Conservation (phyloP, 805 yeast genomes). For the Wickerhamomyces silvicola region DNA sequence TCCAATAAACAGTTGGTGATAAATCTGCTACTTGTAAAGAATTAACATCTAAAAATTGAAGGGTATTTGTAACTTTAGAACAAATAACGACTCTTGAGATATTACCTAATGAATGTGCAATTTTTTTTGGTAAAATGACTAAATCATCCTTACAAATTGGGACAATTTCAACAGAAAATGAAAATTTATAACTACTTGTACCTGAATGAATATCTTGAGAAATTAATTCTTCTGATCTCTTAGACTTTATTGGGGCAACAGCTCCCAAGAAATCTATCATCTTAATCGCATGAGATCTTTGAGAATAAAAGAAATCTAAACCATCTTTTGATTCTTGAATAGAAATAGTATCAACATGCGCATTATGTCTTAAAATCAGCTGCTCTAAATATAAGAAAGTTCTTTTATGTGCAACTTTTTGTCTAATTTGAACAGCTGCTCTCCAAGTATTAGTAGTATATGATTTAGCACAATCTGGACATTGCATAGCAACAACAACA, state of each 20-base stretch:
- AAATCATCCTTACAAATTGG: constrained; percentile 97
- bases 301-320: constrained; percentile 85
- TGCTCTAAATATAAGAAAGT: constrained; percentile 95
- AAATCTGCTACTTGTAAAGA: constrained; percentile 77
- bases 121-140: constrained; percentile 81
- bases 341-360: constrained; percentile 89
- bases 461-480: constrained; percentile 97
- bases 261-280: constrained; percentile 86
- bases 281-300: constrained; percentile 84
- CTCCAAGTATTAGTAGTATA: constrained; percentile 97
- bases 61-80: constrained; percentile 70
- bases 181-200: constrained; percentile 78
- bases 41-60: constrained; percentile 83
- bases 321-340: constrained; percentile 94
- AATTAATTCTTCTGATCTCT: constrained; percentile 85
- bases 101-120: constrained; percentile 80
- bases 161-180: constrained; percentile 88
- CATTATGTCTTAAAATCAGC: constrained; percentile 84
- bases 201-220: constrained; percentile 92
- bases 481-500: constrained; percentile 90
- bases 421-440: constrained; percentile 96
- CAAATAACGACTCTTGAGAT: constrained; percentile 79
- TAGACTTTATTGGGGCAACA: constrained; percentile 78
- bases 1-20: constrained; percentile 68
- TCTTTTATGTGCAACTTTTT: constrained; percentile 94